These are phyloP conservation scores for Naematelia encephala DNA, from an alignment of 768 basidiomycete species.

Conservation along the genomic window DNA sequence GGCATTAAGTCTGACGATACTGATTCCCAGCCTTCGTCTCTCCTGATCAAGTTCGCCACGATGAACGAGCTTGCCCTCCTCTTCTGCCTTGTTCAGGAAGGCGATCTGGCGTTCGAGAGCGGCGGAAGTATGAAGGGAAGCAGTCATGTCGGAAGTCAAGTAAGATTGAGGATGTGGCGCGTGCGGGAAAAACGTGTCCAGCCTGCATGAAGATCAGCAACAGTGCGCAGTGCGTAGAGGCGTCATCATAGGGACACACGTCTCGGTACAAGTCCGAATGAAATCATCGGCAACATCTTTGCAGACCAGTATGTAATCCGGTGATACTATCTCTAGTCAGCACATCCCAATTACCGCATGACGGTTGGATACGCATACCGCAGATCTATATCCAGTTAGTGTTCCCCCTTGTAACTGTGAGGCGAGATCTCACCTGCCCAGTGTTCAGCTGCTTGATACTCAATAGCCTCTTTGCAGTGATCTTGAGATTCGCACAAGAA, in stretches of 20 bases:
- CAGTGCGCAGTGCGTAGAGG: no score
- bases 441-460: conserved; percentile 40
- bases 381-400: no score
- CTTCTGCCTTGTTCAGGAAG: conserved; percentile 39
- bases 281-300: conserved; percentile 37
- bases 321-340: conserved; percentile 23
- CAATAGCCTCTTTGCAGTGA: conserved; percentile 42
- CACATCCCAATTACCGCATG: background rate
- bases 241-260: conserved; percentile 26
- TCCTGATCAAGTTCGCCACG: conserved; percentile 39
- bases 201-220: background rate
- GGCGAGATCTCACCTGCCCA: conserved; percentile 49
- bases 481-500: conserved; percentile 38
- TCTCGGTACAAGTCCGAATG: conserved; percentile 24
- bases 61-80: conserved; percentile 37
- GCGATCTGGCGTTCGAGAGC: conserved; percentile 33
- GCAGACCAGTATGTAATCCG: conserved; percentile 47
- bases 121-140: conserved; percentile 10
- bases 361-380: conserved; percentile 16
- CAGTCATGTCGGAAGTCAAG: conserved; percentile 18
- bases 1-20: conserved; percentile 34
- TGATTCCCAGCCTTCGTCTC: conserved; percentile 42
- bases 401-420: no score
- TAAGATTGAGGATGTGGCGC: conserved; percentile 31
- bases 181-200: conserved; percentile 32